Base-by-base conservation (phyloP, 768 basidiomycete species). In the Lentinula boryana region DNA sequence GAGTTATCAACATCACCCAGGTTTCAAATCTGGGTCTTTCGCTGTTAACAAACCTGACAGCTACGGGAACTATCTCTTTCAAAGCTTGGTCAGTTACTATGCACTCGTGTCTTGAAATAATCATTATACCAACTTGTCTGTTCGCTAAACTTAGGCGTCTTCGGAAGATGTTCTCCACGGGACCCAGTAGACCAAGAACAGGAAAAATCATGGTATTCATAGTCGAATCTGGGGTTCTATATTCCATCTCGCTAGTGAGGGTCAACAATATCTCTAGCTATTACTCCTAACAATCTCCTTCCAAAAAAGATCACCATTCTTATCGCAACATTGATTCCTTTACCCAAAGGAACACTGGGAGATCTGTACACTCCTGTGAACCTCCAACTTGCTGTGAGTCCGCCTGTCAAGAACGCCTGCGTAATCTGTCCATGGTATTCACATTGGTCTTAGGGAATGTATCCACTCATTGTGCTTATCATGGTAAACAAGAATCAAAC, bases 321-420 rank as follows among this genome's bases (percentile, higher is more conserved):
- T 16, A 8, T 67, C 27, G 23, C 60, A 4, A 49, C 58, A 5
- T 21, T 63, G 5, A 59, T 65, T n/a, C 63, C 44, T 3, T 21
- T 65, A 16, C 62, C 64, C 2, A 5, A 15, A 4, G 66, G 63
- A 1, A 65, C 66, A 6, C 44, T 67, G 9, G 66, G 66, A 5
- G 64, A 65, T 43, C 23, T 67, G 10, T 67, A 61, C 43, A 58
- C 54, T 5, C 64, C 63, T 3, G 55, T 65, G 16, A 59, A 63
- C 48, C 46, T 64, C 16, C 64, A 67, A 31, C 55, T 67, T n/a
- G 66, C 66, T 4, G 65, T 66, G 32, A 54, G 40, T 41, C 31
- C 23, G 9, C 6, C 13, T 36, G 27, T 23, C 5, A 15, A 23
- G 7, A 7, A 1, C 8, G 7, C 40, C 44, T 33, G 31, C 12